Evolutionary conservation across 75 land plant species (phyloP).

Genomic region (Isoetes taiwanensis): DNA sequence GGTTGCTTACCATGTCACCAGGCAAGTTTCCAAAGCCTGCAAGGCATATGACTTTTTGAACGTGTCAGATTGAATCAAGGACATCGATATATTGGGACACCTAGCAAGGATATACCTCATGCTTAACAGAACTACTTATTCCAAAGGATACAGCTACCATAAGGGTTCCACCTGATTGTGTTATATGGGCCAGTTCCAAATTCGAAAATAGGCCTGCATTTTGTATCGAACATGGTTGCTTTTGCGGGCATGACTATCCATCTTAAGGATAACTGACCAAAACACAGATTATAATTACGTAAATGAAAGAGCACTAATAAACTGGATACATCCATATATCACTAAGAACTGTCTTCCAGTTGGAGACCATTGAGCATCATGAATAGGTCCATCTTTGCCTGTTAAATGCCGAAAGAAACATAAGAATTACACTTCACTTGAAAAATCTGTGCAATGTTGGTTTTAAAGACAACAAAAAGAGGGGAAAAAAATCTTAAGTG

Average conservation of each 20-base stretch:
- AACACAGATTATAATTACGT: background rate
- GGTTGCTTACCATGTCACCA: slow-evolving; percentile 79
- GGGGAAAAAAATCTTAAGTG: background rate
- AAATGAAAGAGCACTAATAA: slow-evolving; percentile 1
- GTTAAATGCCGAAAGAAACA: slow-evolving; percentile 5
- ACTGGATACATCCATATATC: slow-evolving; percentile 96
- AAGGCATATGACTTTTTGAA: slow-evolving; percentile 62
- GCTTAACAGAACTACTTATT: too few species aligned
- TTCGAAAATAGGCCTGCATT: slow-evolving; percentile 69
- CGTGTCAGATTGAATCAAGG: background rate
- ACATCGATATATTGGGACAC: background rate
- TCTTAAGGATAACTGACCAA: background rate
- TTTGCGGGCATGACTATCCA: slow-evolving; percentile 87
- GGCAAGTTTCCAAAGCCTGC: slow-evolving; percentile 98
- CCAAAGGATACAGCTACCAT: slow-evolving; percentile 89
- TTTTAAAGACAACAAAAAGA: background rate
- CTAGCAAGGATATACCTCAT: background rate
- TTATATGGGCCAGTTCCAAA: slow-evolving; percentile 95
- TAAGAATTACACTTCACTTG: background rate
- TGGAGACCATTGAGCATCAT: slow-evolving; percentile 95
- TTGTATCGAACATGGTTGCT: slow-evolving; percentile 76
- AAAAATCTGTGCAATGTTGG: background rate
- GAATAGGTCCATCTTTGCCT: slow-evolving; percentile 98
- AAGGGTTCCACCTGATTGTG: slow-evolving; percentile 93
- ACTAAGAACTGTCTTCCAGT: slow-evolving; percentile 84